Evolutionary conservation across 805 yeast genomes (phyloP).

Genomic region (Candida montana): DNA sequence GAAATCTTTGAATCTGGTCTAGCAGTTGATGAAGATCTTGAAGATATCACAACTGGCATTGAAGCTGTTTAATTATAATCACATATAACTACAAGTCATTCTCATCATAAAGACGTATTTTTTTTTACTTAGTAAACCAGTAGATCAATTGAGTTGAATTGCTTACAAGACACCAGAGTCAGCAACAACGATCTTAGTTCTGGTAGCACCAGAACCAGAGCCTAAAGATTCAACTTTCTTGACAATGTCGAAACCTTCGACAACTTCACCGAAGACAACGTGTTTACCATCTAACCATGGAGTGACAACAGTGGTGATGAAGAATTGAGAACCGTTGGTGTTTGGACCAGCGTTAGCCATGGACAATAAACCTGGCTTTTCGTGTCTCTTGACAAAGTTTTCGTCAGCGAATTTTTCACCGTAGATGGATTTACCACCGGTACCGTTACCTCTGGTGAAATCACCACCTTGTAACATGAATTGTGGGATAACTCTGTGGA

Average conservation of each 20-base stretch:
- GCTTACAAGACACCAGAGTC: constrained; percentile 13
- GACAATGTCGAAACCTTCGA: constrained; percentile 12
- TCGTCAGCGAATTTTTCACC: constrained; percentile 66
- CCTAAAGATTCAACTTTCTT: constrained; percentile 12
- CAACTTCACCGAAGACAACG: constrained; percentile 92
- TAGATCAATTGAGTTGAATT: too few relatives aligned
- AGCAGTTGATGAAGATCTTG: constrained; percentile 61
- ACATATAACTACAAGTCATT: too few relatives aligned
- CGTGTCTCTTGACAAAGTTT: constrained; percentile 62
- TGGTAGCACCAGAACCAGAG: constrained; percentile 13
- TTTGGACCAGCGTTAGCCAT: constrained; percentile 79
- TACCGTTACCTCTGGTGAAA: constrained; percentile 63
- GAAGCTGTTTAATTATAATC: constrained; percentile 8
- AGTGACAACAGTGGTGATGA: constrained; percentile 87
- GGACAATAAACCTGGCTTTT: constrained; percentile 61
- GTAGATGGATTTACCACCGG: constrained; percentile 71
- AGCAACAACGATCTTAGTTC: constrained; percentile 7
- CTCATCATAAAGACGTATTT: too few relatives aligned
- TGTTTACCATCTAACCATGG: constrained; percentile 90
- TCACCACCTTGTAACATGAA: constrained; percentile 84
- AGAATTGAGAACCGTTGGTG: constrained; percentile 92
- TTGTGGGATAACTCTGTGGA: constrained; percentile 24
- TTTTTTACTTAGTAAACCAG: too few relatives aligned
- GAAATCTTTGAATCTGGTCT: constrained; percentile 89
- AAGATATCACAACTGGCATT: constrained; percentile 28